A percentile compares a stretch with the other conserved stretches of the same genome.
These are phyloP conservation scores for Alternaria gaisen DNA, from an alignment of 2,329 filamentous ascomycete genomes.

Conservation along the genomic window DNA sequence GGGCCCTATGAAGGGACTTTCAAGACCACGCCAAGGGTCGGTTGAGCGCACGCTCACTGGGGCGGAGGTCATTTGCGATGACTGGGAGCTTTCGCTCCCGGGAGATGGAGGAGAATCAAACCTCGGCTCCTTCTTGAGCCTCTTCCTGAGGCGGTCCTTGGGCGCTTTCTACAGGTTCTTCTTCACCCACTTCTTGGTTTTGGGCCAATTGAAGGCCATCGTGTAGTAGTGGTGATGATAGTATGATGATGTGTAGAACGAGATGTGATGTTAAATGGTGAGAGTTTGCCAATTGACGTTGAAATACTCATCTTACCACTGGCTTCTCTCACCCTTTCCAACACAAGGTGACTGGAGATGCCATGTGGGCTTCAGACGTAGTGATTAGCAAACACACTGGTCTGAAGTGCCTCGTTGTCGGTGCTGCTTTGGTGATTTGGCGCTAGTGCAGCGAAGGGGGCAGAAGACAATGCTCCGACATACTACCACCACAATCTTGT, in stretches of 20 bases:
- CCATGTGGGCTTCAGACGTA: background rate
- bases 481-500: background rate
- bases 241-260: background rate
- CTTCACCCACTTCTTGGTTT: background rate
- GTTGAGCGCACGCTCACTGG: background rate
- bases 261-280: background rate
- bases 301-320: background rate
- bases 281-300: background rate
- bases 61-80: too few relatives aligned
- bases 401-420: background rate
- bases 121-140: background rate
- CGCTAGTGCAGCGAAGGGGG: constrained; percentile 1
- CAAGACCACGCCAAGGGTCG: background rate
- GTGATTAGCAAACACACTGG: background rate
- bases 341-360: constrained; percentile 1
- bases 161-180: background rate
- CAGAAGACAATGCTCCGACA: background rate
- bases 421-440: background rate
- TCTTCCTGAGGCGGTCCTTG: background rate
- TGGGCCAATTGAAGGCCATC: background rate
- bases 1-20: background rate
- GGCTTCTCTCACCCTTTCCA: background rate
- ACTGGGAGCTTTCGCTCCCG: too few relatives aligned
- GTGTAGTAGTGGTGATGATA: background rate
- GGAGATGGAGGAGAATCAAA: too few relatives aligned